Evolutionary conservation across 2,329 filamentous ascomycete genomes (phyloP), one percentile per base, ranked within the genome.

Genomic region (Aspergillus pseudoterreus): DNA sequence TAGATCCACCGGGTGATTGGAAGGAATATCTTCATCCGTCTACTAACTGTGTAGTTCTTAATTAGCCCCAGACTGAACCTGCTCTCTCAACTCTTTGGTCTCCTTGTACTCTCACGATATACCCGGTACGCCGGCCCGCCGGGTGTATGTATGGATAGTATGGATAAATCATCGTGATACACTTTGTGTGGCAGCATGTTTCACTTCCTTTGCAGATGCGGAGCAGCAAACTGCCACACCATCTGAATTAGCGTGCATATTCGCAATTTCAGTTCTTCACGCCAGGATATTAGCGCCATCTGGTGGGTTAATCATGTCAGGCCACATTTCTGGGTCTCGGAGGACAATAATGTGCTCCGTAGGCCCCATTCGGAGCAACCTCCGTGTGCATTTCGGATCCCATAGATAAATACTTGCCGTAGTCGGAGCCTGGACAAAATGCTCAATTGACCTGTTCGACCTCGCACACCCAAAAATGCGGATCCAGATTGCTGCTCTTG

Each of bases 401-500:
- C 27, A 30, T 30, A 30, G 9, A 30, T 30, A 30, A 30, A 11
- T 30, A 30, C 27, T 10, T 4, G 45, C 4, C 39, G 15, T 32
- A 14, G 22, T 38, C 35, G 8, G 15, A 15, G 3, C 27, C 27
- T 4, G 10, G 27, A 3, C 10, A 2, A 4, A 30, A 2, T 30
- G 10, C 27, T 30, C 36, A 30, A 41, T 15, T 19, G 8, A 24
- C 17, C 22, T 46, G 9, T 30, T 30, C 8, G 27, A 30, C 27
- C 27, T 30, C 3, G 8, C 15, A 3, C n/a, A 17, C 22, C 10
- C 17, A 35, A 47, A 9, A n/a, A 63, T 58, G 55, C 49, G 51
- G 21, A n/a, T 48, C 21, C 38, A 54, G 6, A 17, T 47, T 21
- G 35, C 55, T 36, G 52, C 53, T 24, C 32, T 62, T 38, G 49